phyloP scores from a whole-genome alignment of 2,329 filamentous ascomycete genomes.

The Colletotrichum ledebouriae region DNA sequence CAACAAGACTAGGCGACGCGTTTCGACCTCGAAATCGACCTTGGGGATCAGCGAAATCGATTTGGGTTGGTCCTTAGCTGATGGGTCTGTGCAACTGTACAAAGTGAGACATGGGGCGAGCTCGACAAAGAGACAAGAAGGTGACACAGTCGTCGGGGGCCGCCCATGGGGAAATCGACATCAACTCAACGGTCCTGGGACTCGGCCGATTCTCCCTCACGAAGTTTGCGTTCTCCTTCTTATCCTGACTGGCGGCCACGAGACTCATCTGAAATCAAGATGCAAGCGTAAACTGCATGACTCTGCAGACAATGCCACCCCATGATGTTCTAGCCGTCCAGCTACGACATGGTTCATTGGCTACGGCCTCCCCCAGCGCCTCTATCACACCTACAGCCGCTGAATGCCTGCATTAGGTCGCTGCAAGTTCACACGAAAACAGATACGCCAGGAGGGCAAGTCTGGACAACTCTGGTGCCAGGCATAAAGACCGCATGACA shows the following conservation, averaged over 20 bases:
- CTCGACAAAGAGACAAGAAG: background rate
- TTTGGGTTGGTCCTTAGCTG: slow-evolving; percentile 11
- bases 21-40: slow-evolving; percentile 24
- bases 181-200: background rate
- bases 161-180: background rate
- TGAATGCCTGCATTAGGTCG: slow-evolving; percentile 24
- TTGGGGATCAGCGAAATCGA: slow-evolving; percentile 23
- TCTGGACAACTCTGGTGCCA: slow-evolving; percentile 13
- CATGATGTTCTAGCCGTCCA: slow-evolving; percentile 1
- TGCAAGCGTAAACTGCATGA: slow-evolving; percentile 1
- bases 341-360: slow-evolving; percentile 20
- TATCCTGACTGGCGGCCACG: slow-evolving; percentile 16
- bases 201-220: slow-evolving; percentile 5
- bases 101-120: slow-evolving; percentile 1
- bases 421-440: slow-evolving; percentile 19
- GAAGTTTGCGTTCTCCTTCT: background rate
- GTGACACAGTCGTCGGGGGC: background rate
- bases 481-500: background rate
- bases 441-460: background rate
- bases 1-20: slow-evolving; percentile 22
- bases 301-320: slow-evolving; percentile 7
- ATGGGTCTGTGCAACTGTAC: slow-evolving; percentile 19
- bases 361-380: slow-evolving; percentile 2
- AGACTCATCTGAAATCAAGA: slow-evolving; percentile 6
- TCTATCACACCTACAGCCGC: slow-evolving; percentile 26